Evolutionary conservation across 1,284 basidiomycete genomes (phyloP).

Genomic region (Cutaneotrichosporon sp.): DNA sequence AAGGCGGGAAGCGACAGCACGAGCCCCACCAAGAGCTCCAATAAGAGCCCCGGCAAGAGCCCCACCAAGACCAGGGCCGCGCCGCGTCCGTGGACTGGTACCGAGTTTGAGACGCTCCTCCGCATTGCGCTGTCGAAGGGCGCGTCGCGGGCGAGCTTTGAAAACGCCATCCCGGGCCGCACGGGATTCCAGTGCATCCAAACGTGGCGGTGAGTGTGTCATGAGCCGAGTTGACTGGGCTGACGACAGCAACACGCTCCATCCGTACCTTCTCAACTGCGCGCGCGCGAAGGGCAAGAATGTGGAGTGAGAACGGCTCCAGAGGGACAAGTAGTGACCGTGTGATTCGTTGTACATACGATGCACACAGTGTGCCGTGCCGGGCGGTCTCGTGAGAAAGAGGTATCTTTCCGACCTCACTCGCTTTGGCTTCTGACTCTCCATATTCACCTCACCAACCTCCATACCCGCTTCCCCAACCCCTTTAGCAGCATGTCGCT

Average conservation of each 20-base stretch:
- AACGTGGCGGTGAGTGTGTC: constrained; percentile 17
- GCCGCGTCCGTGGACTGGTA: constrained; percentile 2
- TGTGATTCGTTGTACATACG: too few species aligned
- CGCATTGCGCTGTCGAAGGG: neutral
- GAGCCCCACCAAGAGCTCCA: neutral
- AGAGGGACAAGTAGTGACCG: too few species aligned
- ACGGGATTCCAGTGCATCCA: constrained; percentile 7
- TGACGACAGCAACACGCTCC: constrained; percentile 7
- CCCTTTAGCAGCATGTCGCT: too few species aligned
- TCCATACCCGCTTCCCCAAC: too few species aligned
- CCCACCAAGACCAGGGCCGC: neutral
- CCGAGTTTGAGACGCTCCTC: constrained; percentile 8
- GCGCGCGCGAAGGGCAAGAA: constrained; percentile 6
- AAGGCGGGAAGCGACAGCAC: neutral
- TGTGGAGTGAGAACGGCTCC: neutral
- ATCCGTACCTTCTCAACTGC: constrained; percentile 4
- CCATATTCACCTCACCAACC: too few species aligned
- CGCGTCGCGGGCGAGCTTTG: constrained; percentile 2
- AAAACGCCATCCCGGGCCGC: constrained; percentile 9
- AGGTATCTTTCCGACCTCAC: too few species aligned
- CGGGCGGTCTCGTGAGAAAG: too few species aligned
- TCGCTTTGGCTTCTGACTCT: too few species aligned
- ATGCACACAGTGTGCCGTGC: too few species aligned
- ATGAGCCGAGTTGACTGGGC: neutral
- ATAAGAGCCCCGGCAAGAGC: neutral